A percentile compares a stretch with the other conserved stretches of the same genome.
phyloP scores from a whole-genome alignment of 2,329 filamentous ascomycete genomes.

The Davidsoniella australis region DNA sequence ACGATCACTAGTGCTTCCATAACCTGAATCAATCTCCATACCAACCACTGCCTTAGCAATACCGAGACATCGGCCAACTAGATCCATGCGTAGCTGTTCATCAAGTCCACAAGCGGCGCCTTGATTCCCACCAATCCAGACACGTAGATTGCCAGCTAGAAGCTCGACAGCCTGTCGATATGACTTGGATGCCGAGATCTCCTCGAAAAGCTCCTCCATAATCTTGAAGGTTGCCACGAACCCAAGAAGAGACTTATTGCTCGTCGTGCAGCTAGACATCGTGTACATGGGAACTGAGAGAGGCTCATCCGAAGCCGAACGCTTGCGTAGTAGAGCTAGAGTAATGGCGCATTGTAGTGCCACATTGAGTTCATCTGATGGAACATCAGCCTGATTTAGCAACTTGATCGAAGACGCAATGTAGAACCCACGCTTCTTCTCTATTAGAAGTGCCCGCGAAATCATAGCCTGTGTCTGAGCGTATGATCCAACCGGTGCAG shows the following conservation, averaged over 20 bases:
- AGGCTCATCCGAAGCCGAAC: conserved; percentile 21
- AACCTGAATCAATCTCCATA: conserved; percentile 43
- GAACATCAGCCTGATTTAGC: conserved; percentile 19
- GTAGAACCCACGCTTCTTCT: conserved; percentile 35
- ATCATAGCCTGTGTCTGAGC: conserved; percentile 45
- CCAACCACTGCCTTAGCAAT: conserved; percentile 40
- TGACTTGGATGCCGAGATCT: conserved; percentile 29
- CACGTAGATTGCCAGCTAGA: conserved; percentile 38
- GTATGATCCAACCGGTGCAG: conserved; percentile 62
- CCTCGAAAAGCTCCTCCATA: conserved; percentile 33
- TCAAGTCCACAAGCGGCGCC: conserved; percentile 36
- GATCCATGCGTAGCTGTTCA: conserved; percentile 31
- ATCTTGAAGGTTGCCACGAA: conserved; percentile 42
- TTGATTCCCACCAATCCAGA: conserved; percentile 40
- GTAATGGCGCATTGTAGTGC: conserved; percentile 43
- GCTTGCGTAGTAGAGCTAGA: conserved; percentile 38
- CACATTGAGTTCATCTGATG: conserved; percentile 30
- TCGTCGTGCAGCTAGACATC: conserved; percentile 19
- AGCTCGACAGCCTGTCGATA: conserved; percentile 34
- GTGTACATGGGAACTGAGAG: conserved; percentile 1
- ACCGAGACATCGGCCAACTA: conserved; percentile 37
- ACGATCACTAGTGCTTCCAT: conserved; percentile 37
- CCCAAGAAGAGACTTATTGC: conserved; percentile 36
- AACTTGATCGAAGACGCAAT: conserved; percentile 40
- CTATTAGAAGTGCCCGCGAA: conserved; percentile 38